Evolutionary conservation across 176 grass and related monocot species (phyloP).

Genomic region (Hsuehochloa calcarea): DNA sequence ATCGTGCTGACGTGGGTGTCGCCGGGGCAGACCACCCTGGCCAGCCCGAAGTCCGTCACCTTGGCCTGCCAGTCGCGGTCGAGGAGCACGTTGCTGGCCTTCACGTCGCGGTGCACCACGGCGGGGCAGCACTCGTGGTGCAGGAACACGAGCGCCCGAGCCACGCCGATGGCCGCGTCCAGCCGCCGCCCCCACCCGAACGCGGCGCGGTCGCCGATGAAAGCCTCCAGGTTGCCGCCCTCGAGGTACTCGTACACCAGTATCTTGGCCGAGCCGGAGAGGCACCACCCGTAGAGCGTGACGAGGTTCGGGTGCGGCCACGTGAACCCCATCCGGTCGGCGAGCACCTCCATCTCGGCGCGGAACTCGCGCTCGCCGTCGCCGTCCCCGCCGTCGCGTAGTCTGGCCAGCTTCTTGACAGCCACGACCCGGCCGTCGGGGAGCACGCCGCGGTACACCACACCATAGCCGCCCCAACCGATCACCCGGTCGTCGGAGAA

Average conservation of each 20-base stretch:
- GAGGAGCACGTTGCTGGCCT: slow-evolving; percentile 92
- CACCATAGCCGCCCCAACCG: slow-evolving; percentile 75
- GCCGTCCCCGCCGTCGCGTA: slow-evolving; percentile 29
- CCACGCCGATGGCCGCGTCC: slow-evolving; percentile 58
- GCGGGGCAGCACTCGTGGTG: slow-evolving; percentile 89
- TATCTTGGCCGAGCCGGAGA: slow-evolving; percentile 60
- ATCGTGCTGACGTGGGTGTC: slow-evolving; percentile 92
- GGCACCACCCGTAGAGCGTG: slow-evolving; percentile 87
- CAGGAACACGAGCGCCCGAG: slow-evolving; percentile 68
- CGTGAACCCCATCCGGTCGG: slow-evolving; percentile 43
- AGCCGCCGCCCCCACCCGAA: slow-evolving; percentile 53
- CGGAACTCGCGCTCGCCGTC: slow-evolving; percentile 77
- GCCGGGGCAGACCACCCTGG: slow-evolving; percentile 57
- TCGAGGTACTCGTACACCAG: slow-evolving; percentile 91
- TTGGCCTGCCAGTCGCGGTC: slow-evolving; percentile 43
- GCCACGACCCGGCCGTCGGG: slow-evolving; percentile 76
- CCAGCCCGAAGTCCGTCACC: slow-evolving; percentile 95
- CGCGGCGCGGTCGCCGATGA: slow-evolving; percentile 37
- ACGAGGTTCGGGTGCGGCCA: slow-evolving; percentile 91
- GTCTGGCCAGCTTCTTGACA: slow-evolving; percentile 67
- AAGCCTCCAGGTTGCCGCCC: slow-evolving; percentile 72
- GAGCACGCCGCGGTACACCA: slow-evolving; percentile 81
- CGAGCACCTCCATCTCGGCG: slow-evolving; percentile 92
- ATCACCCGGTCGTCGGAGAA: slow-evolving; percentile 71
- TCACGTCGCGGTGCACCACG: slow-evolving; percentile 92